Conservation (phyloP, 176 grass and related monocot species). For the Oropetium thomaeum region DNA sequence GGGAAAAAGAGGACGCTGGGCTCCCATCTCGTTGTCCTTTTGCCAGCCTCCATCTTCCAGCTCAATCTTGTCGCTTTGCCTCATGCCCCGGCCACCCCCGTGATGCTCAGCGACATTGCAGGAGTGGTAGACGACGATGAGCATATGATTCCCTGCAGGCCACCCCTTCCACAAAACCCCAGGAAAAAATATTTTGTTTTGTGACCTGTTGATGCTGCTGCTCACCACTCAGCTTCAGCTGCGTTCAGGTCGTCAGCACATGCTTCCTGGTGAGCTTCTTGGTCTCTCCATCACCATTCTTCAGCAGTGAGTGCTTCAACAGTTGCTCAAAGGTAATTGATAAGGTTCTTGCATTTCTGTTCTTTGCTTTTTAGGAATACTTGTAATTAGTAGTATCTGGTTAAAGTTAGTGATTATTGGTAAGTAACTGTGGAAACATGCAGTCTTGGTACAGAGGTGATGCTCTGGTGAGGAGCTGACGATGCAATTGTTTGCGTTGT, state of each 20-base stretch:
- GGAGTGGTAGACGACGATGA: conserved; percentile 34
- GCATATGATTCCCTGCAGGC: conserved; percentile 56
- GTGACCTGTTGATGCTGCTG: not conserved
- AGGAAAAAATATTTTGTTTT: not conserved
- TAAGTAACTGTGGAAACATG: not conserved
- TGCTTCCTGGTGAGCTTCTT: not conserved
- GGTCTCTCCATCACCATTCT: not conserved
- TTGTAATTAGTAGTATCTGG: not conserved
- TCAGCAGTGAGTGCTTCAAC: conserved; percentile 21
- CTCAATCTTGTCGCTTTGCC: conserved; percentile 54
- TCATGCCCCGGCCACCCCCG: conserved; percentile 46
- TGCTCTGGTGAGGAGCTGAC: conserved; percentile 5
- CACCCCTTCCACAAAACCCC: conserved; percentile 12
- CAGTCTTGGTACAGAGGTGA: conserved; percentile 25
- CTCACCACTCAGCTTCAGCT: conserved; percentile 3
- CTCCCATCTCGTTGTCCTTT: conserved; percentile 44
- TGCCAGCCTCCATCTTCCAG: conserved; percentile 56
- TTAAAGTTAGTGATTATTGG: not conserved
- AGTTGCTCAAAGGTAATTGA: conserved; percentile 19
- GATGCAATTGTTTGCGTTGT: conserved; percentile 3
- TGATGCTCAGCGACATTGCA: conserved; percentile 51
- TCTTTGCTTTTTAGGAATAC: conserved; percentile 1
- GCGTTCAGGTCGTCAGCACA: conserved; percentile 11
- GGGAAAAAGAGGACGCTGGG: conserved; percentile 33
- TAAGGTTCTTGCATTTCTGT: not conserved